Evolutionary conservation across 2,329 filamentous ascomycete genomes (phyloP).

Genomic region (Tolypocladium ovalisporum): DNA sequence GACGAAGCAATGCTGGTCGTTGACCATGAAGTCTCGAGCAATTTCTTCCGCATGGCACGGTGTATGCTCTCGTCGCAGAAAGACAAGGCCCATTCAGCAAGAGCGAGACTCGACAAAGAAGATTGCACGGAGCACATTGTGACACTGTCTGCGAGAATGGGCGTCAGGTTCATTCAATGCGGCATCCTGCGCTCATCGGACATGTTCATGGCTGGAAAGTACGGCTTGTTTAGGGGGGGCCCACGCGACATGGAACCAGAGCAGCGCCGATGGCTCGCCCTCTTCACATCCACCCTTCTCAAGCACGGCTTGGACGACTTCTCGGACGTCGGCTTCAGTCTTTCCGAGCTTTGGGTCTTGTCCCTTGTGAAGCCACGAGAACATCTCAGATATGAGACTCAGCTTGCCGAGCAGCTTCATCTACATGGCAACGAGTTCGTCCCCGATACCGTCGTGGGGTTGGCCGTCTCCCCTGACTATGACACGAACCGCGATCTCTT

Average conservation of each 20-base stretch:
- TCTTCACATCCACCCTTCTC: slow-evolving; percentile 42
- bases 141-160: slow-evolving; percentile 33
- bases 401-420: slow-evolving; percentile 35
- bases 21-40: slow-evolving; percentile 35
- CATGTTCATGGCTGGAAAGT: slow-evolving; percentile 36
- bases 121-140: slow-evolving; percentile 34
- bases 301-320: slow-evolving; percentile 35
- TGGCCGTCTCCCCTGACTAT: slow-evolving; percentile 33
- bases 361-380: slow-evolving; percentile 38
- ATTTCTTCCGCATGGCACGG: slow-evolving; percentile 37
- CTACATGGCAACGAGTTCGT: slow-evolving; percentile 31
- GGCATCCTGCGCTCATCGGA: slow-evolving; percentile 31
- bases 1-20: slow-evolving; percentile 38
- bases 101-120: slow-evolving; percentile 10
- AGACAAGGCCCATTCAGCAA: slow-evolving; percentile 6
- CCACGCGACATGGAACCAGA: slow-evolving; percentile 27
- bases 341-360: slow-evolving; percentile 41
- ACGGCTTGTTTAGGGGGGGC: slow-evolving; percentile 35
- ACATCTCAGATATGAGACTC: slow-evolving; percentile 36
- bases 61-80: slow-evolving; percentile 18
- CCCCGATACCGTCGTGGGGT: slow-evolving; percentile 23
- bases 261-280: slow-evolving; percentile 33
- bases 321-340: slow-evolving; percentile 29
- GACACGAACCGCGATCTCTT: slow-evolving; percentile 37
- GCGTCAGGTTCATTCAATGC: slow-evolving; percentile 31